phyloP scores from a whole-genome alignment of 140 eudicot species.

The Ambrosia hybrid region DNA sequence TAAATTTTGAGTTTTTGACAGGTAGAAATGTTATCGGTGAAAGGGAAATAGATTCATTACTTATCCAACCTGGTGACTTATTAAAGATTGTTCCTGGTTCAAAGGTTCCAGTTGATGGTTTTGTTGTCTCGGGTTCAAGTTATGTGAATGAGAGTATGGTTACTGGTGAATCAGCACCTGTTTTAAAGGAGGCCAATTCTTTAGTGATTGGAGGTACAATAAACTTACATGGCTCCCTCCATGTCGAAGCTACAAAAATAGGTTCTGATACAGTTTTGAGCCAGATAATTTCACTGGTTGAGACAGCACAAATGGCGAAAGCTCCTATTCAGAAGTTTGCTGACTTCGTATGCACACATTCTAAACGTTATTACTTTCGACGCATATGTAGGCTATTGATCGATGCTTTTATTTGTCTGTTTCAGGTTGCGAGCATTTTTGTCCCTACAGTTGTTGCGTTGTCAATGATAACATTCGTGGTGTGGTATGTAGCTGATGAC shows the following conservation, averaged over 20 bases:
- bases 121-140: conserved; percentile 82
- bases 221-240: conserved; percentile 82
- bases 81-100: conserved; percentile 83
- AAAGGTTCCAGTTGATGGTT: conserved; percentile 82
- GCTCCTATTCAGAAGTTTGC: conserved; percentile 98
- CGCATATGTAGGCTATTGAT: conserved; percentile 17
- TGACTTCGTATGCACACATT: conserved; percentile 61
- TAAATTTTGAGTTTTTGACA: conserved; percentile 37
- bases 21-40: conserved; percentile 74
- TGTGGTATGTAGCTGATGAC: conserved; percentile 57
- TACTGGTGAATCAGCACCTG: conserved; percentile 88
- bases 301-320: conserved; percentile 95
- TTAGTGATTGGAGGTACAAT: conserved; percentile 84
- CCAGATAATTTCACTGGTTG: conserved; percentile 86
- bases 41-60: conserved; percentile 82
- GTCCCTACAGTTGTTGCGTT: conserved; percentile 73
- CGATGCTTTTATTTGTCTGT: conserved; percentile 11
- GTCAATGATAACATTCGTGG: conserved; percentile 66
- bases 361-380: background rate
- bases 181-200: conserved; percentile 52
- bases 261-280: conserved; percentile 89
- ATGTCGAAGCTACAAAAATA: conserved; percentile 76
- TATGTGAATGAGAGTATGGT: conserved; percentile 93
- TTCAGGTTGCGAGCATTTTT: conserved; percentile 84
- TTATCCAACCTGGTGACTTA: conserved; percentile 77